Evolutionary conservation across 768 basidiomycete genomes (phyloP).

Genomic region (Amanita muscaria): DNA sequence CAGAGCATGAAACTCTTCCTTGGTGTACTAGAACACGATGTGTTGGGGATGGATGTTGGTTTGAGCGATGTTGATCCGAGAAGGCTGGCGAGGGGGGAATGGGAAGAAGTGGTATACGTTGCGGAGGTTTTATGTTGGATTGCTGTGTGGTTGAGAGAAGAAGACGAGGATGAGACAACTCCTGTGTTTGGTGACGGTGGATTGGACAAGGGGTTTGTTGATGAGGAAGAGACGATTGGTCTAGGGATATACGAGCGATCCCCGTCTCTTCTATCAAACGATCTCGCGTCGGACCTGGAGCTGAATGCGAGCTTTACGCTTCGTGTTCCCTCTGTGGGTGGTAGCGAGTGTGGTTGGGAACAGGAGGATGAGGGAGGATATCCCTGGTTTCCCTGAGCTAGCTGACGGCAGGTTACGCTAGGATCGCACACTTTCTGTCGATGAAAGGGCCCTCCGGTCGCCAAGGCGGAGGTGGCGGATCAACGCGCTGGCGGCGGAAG

Average conservation of each 20-base stretch:
- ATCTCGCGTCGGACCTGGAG: constrained; percentile 1
- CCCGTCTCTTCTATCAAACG: constrained; percentile 4
- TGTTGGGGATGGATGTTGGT: constrained; percentile 53
- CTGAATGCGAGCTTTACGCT: constrained; percentile 4
- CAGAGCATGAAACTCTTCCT: constrained; percentile 69
- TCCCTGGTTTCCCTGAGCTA: too few relatives aligned
- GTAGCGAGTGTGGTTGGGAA: not conserved
- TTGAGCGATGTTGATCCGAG: constrained; percentile 58
- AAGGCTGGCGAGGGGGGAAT: constrained; percentile 51
- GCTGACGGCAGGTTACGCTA: too few relatives aligned
- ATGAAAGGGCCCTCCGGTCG: too few relatives aligned
- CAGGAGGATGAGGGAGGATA: too few relatives aligned
- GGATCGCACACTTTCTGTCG: too few relatives aligned
- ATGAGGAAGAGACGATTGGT: not conserved
- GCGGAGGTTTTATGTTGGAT: constrained; percentile 67
- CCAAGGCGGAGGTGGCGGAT: too few relatives aligned
- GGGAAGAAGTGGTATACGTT: constrained; percentile 59
- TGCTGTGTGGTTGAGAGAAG: constrained; percentile 34
- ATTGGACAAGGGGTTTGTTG: not conserved
- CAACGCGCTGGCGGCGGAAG: too few relatives aligned
- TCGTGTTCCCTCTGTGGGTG: not conserved
- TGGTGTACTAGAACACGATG: constrained; percentile 61
- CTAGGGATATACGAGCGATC: constrained; percentile 6
- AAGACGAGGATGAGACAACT: constrained; percentile 5
- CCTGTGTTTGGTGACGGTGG: not conserved